Percentiles rank a stretch among this genome's conserved stretches.
Evolutionary conservation across 2,329 filamentous ascomycete genomes (phyloP).

Genomic region (Fusarium kyushuense): DNA sequence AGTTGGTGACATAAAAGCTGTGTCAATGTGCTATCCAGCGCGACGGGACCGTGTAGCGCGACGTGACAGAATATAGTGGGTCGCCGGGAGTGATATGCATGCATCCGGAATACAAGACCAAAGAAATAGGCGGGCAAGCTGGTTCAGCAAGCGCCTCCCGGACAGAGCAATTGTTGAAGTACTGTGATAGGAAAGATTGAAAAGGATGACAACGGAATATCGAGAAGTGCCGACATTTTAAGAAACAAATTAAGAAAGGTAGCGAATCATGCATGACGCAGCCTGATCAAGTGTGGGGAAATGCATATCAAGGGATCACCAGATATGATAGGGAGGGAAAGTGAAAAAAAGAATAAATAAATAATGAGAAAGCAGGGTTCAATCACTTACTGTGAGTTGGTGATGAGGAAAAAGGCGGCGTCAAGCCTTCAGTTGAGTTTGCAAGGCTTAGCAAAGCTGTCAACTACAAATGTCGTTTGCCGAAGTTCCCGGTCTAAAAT

Average conservation of each 20-base stretch:
- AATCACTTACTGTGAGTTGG: constrained; percentile 41
- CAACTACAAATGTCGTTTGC: constrained; percentile 28
- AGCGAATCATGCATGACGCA: constrained; percentile 31
- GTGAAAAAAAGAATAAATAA: not conserved
- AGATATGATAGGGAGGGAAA: constrained; percentile 15
- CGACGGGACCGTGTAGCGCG: constrained; percentile 48
- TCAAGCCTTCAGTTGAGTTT: constrained; percentile 30
- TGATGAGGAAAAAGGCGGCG: constrained; percentile 25
- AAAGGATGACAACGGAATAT: constrained; percentile 14
- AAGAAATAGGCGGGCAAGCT: constrained; percentile 15
- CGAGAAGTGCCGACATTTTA: constrained; percentile 22
- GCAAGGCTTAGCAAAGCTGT: constrained; percentile 25
- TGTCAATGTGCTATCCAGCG: constrained; percentile 36
- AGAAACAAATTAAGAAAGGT: constrained; percentile 13
- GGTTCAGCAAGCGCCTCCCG: constrained; percentile 26
- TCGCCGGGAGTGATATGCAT: constrained; percentile 45
- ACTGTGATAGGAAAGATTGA: constrained; percentile 3
- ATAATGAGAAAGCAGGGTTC: constrained; percentile 12
- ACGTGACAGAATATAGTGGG: constrained; percentile 46
- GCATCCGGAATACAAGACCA: constrained; percentile 38
- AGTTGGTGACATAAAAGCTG: constrained; percentile 20
- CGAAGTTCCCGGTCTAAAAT: constrained; percentile 35
- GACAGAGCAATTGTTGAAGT: constrained; percentile 7
- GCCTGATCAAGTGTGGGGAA: constrained; percentile 35
- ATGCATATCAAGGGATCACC: constrained; percentile 31